Base-by-base conservation (phyloP, 345 rosid species). In the Heritiera fomes region DNA sequence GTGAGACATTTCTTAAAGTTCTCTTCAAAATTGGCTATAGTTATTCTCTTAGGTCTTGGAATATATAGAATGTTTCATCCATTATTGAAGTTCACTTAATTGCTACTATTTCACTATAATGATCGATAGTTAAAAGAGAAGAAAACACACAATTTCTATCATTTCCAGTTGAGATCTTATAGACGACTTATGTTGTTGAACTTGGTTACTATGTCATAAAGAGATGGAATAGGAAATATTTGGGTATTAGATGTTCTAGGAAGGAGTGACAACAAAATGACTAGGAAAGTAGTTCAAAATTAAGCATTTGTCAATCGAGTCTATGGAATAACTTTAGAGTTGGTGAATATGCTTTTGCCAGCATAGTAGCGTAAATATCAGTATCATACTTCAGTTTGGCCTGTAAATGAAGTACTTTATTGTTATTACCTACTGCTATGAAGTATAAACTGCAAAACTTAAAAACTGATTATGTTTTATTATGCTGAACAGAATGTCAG, bases 401-500 rank as follows among this genome's bases (percentile, higher is more conserved):
- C 6, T 53, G 58, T n/a, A 53, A 53, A 53, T 53, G 58, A 15
- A 53, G 58, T 32, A 32, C 23, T 52, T 1, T 34, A 9, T 62
- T 15, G 15, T 53, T 53, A 53, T 53, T 53, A 15, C 58, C 7
- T 15, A 50, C n/a, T 15, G 58, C 58, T 53, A 53, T 5, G 5
- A 15, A 53, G n/a, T 15, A 14, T 53, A 52, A 28, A 61, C 13
- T 7, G n/a, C 49, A n/a, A 58, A 65, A 28, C 23, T 12, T n/a
- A 28, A 20, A 32, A 53, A 53, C n/a, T 55, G 7, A 60, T 76
- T 17, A 23, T 15, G 30, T 8, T 23, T 73, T 58, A 49, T 52
- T 61, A 47, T 68, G 17, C 52, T 67, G 28, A 18, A 63, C 74
- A 80, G 72, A 41, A 41, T 67, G 62, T n/a, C 63, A 55, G 76